A percentile compares a stretch with the other conserved stretches of the same genome.
Evolutionary conservation across 352 stramenopile species (phyloP).

Genomic region (Globisporangium cystogenes): DNA sequence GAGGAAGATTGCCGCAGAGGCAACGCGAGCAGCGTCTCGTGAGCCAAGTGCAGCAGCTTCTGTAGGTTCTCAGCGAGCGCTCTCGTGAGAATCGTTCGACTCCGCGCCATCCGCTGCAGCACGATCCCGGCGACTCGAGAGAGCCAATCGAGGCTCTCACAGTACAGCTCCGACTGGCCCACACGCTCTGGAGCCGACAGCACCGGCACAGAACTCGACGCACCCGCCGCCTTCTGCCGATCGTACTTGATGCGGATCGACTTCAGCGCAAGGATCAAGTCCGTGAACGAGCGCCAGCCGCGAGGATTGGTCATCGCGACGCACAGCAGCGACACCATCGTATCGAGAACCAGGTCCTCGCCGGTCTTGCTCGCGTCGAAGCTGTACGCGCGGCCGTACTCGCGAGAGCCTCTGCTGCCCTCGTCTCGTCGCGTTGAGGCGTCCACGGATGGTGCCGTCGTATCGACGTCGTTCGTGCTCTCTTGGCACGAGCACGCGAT

Average conservation of each 20-base stretch:
- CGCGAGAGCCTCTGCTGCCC: neutral
- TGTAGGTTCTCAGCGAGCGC: slow-evolving; percentile 75
- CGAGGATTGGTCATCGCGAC: slow-evolving; percentile 57
- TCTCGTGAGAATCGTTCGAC: slow-evolving; percentile 67
- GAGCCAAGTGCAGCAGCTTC: slow-evolving; percentile 55
- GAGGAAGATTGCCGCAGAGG: slow-evolving; percentile 18
- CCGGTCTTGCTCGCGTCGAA: slow-evolving; percentile 65
- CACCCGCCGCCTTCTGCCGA: neutral
- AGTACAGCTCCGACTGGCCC: slow-evolving; percentile 30
- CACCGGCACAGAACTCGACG: neutral
- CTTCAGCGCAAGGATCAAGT: slow-evolving; percentile 60
- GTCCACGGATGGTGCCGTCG: neutral
- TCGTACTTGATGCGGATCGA: slow-evolving; percentile 64
- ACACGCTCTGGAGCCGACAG: slow-evolving; percentile 15
- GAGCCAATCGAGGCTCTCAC: slow-evolving; percentile 55
- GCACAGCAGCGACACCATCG: slow-evolving; percentile 75
- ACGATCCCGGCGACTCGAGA: slow-evolving; percentile 62
- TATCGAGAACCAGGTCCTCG: slow-evolving; percentile 80
- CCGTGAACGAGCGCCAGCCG: slow-evolving; percentile 60
- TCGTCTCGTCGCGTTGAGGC: neutral
- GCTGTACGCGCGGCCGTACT: slow-evolving; percentile 42
- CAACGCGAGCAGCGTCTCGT: slow-evolving; percentile 51
- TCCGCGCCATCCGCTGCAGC: slow-evolving; percentile 70
- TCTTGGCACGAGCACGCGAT: slow-evolving; percentile 47
- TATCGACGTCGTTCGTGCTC: slow-evolving; percentile 2